Evolutionary conservation across 768 basidiomycete species (phyloP).

Genomic region (Phaffia australis): DNA sequence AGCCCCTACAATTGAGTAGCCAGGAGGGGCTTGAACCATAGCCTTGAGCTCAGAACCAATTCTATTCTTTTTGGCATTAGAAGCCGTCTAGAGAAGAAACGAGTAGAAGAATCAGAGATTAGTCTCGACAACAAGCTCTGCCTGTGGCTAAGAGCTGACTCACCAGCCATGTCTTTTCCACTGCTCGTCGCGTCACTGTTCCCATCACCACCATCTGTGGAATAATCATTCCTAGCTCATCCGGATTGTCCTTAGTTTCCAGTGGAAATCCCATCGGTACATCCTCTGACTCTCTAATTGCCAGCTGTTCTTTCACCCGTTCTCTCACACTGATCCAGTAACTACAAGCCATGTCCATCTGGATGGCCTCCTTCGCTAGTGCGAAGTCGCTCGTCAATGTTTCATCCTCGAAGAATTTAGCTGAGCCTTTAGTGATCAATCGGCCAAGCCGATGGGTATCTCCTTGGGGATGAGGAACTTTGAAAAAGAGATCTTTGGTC

Average conservation of each 20-base stretch:
- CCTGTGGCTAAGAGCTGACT: too few relatives aligned
- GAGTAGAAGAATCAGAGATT: too few relatives aligned
- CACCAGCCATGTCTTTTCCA: slow-evolving; percentile 86
- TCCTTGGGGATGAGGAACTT: slow-evolving; percentile 92
- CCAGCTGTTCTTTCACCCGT: slow-evolving; percentile 82
- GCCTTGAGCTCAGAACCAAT: slow-evolving; percentile 98
- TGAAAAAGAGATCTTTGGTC: slow-evolving; percentile 61
- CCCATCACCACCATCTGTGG: slow-evolving; percentile 98
- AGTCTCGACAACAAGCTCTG: too few relatives aligned
- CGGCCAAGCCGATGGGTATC: slow-evolving; percentile 90
- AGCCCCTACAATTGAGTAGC: slow-evolving; percentile 90
- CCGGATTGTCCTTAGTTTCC: slow-evolving; percentile 9
- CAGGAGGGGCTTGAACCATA: slow-evolving; percentile 87
- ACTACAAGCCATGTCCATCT: slow-evolving; percentile 86
- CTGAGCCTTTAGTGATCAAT: slow-evolving; percentile 77
- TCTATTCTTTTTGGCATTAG: slow-evolving; percentile 93
- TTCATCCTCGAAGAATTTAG: slow-evolving; percentile 77
- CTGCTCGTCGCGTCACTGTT: slow-evolving; percentile 90
- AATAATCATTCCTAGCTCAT: slow-evolving; percentile 62
- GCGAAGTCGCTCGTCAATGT: slow-evolving; percentile 66
- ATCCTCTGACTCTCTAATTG: slow-evolving; percentile 59
- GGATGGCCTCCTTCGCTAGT: slow-evolving; percentile 67
- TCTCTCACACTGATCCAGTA: slow-evolving; percentile 97
- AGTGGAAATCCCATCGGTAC: slow-evolving; percentile 47
- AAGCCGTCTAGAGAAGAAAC: slow-evolving; percentile 51